Conservation (phyloP, 2,329 filamentous ascomycete genomes). For the Sporothrix brasiliensis region DNA sequence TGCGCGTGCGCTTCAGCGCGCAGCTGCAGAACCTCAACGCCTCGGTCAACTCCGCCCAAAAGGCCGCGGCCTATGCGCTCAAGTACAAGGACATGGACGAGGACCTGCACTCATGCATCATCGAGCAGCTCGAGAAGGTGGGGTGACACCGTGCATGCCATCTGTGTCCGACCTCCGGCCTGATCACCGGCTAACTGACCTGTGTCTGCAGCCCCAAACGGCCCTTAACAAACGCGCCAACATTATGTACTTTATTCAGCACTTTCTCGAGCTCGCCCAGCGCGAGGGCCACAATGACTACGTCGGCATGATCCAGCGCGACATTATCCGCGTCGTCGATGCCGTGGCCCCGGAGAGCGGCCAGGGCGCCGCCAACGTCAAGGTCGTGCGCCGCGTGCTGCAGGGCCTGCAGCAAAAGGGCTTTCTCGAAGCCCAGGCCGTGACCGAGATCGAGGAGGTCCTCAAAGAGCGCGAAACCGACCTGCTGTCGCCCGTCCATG, state of each 20-base stretch:
- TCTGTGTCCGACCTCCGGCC: not conserved
- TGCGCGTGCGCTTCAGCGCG: conserved; percentile 93
- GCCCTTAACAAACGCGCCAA: conserved; percentile 97
- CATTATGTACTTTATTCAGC: conserved; percentile 99
- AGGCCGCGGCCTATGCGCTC: conserved; percentile 91
- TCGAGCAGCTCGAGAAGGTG: conserved; percentile 90
- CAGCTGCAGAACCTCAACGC: conserved; percentile 91
- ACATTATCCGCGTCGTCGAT: conserved; percentile 89
- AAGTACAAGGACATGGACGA: conserved; percentile 95
- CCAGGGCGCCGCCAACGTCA: conserved; percentile 88
- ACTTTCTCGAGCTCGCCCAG: conserved; percentile 83
- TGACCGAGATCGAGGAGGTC: conserved; percentile 78
- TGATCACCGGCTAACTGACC: conserved; percentile 25
- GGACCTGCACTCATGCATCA: conserved; percentile 93
- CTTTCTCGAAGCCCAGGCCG: conserved; percentile 73
- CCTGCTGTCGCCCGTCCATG: conserved; percentile 51
- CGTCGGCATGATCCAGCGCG: conserved; percentile 90
- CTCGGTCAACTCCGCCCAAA: conserved; percentile 83
- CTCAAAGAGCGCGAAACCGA: conserved; percentile 77
- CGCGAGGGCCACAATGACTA: conserved; percentile 78
- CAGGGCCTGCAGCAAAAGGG: conserved; percentile 69
- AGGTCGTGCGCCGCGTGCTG: conserved; percentile 81
- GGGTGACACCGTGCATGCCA: conserved; percentile 36
- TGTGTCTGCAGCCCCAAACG: conserved; percentile 55
- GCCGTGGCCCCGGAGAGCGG: conserved; percentile 86